Percentiles rank a stretch among this genome's conserved stretches.
Evolutionary conservation across 208 protist genomes (phyloP).

Genomic region (Acanthamoeba culbertsoni): DNA sequence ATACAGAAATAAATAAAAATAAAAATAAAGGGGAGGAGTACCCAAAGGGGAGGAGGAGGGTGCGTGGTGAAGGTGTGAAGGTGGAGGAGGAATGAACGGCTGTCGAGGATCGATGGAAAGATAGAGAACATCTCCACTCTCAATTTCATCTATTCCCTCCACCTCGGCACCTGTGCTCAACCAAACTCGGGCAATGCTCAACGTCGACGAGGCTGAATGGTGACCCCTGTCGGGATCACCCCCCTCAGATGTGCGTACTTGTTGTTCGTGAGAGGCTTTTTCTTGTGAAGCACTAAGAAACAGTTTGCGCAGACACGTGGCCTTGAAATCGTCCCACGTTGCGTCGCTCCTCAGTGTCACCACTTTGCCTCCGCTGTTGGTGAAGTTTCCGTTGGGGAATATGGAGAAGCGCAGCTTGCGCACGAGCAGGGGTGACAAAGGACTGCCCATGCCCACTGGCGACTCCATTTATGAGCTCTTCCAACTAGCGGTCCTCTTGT

Average conservation of each 20-base stretch:
- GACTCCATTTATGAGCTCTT: too few relatives aligned
- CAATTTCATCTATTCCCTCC: neutral
- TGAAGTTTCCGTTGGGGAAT: constrained; percentile 1
- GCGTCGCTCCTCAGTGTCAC: neutral
- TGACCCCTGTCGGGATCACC: too few relatives aligned
- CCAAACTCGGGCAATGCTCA: neutral
- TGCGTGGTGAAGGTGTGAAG: neutral
- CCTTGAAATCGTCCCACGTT: neutral
- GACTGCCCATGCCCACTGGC: too few relatives aligned
- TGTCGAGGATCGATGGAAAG: neutral
- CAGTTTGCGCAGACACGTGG: neutral
- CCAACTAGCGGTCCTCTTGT: too few relatives aligned
- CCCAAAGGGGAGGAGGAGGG: neutral
- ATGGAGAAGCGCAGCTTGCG: neutral
- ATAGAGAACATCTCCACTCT: neutral
- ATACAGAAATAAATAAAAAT: neutral
- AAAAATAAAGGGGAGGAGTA: neutral
- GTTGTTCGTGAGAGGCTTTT: neutral
- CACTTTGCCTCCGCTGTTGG: neutral
- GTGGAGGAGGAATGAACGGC: neutral
- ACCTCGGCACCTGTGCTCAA: neutral
- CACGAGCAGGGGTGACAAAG: too few relatives aligned
- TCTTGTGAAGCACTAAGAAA: neutral
- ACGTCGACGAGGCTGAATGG: neutral
- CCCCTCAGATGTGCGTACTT: too few relatives aligned